Evolutionary conservation across 148 eudicot genomes (phyloP).

Genomic region (Vaccinium myrtillus): DNA sequence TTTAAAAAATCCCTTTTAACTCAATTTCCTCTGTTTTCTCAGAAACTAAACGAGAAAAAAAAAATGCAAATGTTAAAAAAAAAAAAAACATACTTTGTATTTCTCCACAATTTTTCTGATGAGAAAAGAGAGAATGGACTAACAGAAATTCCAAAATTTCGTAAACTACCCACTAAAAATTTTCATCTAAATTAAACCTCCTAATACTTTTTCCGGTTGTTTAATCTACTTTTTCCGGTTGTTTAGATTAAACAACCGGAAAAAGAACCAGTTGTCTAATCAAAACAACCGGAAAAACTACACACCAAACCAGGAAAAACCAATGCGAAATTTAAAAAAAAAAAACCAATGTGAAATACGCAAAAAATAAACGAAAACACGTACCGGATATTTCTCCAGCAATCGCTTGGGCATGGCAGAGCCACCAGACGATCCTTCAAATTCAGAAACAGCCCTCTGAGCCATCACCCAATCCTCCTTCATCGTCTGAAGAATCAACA

Average conservation of each 20-base stretch:
- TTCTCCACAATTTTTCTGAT: neutral
- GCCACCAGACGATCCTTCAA: neutral
- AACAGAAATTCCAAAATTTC: neutral
- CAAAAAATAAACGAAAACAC: too few species aligned
- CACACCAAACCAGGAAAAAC: neutral
- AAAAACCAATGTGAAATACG: neutral
- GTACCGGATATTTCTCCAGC: slow-evolving; percentile 14
- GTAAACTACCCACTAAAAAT: too few species aligned
- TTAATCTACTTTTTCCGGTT: neutral
- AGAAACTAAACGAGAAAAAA: neutral
- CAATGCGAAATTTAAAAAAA: neutral
- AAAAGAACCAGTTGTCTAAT: neutral
- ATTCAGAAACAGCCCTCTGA: slow-evolving; percentile 8
- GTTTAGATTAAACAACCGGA: neutral
- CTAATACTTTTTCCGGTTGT: neutral
- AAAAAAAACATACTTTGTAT: too few species aligned
- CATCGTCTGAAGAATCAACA: neutral
- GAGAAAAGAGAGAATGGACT: neutral
- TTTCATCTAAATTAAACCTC: neutral
- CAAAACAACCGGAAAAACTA: neutral
- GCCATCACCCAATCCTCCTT: slow-evolving; percentile 8
- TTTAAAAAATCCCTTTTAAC: neutral
- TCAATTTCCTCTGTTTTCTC: neutral
- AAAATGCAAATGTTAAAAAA: too few species aligned
- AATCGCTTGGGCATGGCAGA: slow-evolving; percentile 17